Evolutionary conservation across 2,329 filamentous ascomycete species (phyloP).

Genomic region (Trematosphaeria pertusa): DNA sequence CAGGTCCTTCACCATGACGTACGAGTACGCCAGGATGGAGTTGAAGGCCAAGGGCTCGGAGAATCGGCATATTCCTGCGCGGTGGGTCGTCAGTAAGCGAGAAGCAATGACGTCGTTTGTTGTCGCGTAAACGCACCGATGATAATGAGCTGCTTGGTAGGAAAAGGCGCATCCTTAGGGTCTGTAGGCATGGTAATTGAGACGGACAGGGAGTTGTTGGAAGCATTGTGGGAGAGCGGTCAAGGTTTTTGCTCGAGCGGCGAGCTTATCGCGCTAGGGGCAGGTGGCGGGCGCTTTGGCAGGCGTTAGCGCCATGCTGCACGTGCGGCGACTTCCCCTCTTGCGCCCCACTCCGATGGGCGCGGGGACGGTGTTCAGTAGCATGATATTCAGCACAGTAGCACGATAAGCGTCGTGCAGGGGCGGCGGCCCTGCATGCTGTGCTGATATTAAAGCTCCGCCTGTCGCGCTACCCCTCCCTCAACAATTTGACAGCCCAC

Average conservation of each 20-base stretch:
- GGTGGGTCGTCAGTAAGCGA: conserved; percentile 23
- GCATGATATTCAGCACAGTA: too few species aligned
- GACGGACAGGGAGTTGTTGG: not conserved
- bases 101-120: not conserved
- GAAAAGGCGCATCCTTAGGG: conserved; percentile 50
- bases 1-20: conserved; percentile 48
- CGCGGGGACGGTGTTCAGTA: too few species aligned
- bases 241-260: not conserved
- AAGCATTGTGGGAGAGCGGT: not conserved
- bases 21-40: conserved; percentile 84
- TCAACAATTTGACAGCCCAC: not conserved
- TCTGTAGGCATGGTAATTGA: conserved; percentile 33
- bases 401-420: too few species aligned
- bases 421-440: not conserved
- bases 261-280: not conserved
- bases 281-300: not conserved
- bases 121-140: conserved; percentile 39
- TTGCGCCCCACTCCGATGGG: too few species aligned
- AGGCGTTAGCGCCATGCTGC: not conserved
- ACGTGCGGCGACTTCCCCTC: not conserved
- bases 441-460: not conserved
- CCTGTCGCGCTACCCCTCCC: not conserved
- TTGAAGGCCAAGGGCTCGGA: conserved; percentile 93
- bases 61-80: conserved; percentile 83
- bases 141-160: conserved; percentile 55